Evolutionary conservation across 1,284 basidiomycete species (phyloP).

Genomic region (Ganoderma sp.): DNA sequence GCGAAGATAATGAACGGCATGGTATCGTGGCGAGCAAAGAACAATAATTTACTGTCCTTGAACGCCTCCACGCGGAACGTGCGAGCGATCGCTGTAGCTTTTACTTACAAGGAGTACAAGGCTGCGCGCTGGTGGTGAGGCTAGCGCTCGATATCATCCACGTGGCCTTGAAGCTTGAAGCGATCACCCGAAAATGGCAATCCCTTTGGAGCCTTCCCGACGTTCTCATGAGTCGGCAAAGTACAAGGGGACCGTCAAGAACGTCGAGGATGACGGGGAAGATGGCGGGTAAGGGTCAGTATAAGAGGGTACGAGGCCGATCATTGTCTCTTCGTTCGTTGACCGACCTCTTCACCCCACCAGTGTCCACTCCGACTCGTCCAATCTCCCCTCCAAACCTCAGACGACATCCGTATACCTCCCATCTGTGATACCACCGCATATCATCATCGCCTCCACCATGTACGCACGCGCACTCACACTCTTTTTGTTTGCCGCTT

Average conservation of each 20-base stretch:
- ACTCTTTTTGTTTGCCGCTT: constrained; percentile 24
- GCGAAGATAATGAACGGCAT: too few species aligned
- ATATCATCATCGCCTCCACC: not conserved
- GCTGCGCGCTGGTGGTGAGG: too few species aligned
- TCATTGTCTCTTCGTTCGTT: constrained; percentile 20
- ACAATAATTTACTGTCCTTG: too few species aligned
- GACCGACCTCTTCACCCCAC: constrained; percentile 22
- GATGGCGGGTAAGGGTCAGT: not conserved
- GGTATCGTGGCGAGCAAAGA: too few species aligned
- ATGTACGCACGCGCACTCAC: constrained; percentile 28
- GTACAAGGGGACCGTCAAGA: constrained; percentile 7
- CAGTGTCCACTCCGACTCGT: not conserved
- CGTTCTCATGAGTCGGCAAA: constrained; percentile 2
- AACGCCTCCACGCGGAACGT: too few species aligned
- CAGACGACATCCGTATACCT: constrained; percentile 19
- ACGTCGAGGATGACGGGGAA: not conserved
- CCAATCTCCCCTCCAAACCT: not conserved
- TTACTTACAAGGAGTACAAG: too few species aligned
- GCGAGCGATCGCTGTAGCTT: too few species aligned
- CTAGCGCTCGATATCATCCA: not conserved
- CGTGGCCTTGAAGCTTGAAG: not conserved
- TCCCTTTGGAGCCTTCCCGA: constrained; percentile 8
- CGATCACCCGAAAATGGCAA: not conserved
- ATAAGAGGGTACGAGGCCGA: constrained; percentile 8
- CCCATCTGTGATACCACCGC: constrained; percentile 18